Evolutionary conservation across 495 filamentous ascomycete species (phyloP).

Genomic region (Evansstolkia leycettana): DNA sequence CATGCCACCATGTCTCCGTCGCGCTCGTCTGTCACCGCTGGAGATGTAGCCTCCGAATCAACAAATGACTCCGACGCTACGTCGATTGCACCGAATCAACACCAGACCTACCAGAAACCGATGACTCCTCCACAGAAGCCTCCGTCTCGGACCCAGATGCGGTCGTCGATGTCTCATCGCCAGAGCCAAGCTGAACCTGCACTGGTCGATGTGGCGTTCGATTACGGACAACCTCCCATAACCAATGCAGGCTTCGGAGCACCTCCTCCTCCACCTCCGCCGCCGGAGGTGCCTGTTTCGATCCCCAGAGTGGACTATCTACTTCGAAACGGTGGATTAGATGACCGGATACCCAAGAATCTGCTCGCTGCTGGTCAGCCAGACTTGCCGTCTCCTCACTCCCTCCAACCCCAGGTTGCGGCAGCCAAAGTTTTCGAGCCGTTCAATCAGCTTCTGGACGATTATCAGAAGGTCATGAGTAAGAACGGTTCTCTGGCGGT

Average conservation of each 20-base stretch:
- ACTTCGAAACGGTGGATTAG: slow-evolving; percentile 71
- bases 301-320: slow-evolving; percentile 82
- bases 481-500: slow-evolving; percentile 87
- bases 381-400: slow-evolving; percentile 29
- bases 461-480: slow-evolving; percentile 68
- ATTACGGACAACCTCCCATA: slow-evolving; percentile 29
- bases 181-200: slow-evolving; percentile 10
- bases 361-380: slow-evolving; percentile 40
- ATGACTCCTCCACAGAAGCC: slow-evolving; percentile 26
- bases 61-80: slow-evolving; percentile 52
- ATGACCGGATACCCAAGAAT: slow-evolving; percentile 48
- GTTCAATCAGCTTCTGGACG: slow-evolving; percentile 67
- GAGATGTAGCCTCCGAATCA: slow-evolving; percentile 30
- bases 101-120: slow-evolving; percentile 29
- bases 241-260: slow-evolving; percentile 19
- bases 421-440: slow-evolving; percentile 65
- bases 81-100: slow-evolving; percentile 49
- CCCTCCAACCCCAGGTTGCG: slow-evolving; percentile 20
- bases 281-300: slow-evolving; percentile 52
- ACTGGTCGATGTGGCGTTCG: slow-evolving; percentile 25
- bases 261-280: slow-evolving; percentile 75
- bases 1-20: slow-evolving; percentile 22
- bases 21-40: slow-evolving; percentile 24
- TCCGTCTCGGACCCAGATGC: slow-evolving; percentile 28
- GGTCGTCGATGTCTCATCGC: slow-evolving; percentile 24